These are phyloP conservation scores for Medicago ruthenica DNA, from an alignment of 306 rosid genomes.

Conservation along the genomic window DNA sequence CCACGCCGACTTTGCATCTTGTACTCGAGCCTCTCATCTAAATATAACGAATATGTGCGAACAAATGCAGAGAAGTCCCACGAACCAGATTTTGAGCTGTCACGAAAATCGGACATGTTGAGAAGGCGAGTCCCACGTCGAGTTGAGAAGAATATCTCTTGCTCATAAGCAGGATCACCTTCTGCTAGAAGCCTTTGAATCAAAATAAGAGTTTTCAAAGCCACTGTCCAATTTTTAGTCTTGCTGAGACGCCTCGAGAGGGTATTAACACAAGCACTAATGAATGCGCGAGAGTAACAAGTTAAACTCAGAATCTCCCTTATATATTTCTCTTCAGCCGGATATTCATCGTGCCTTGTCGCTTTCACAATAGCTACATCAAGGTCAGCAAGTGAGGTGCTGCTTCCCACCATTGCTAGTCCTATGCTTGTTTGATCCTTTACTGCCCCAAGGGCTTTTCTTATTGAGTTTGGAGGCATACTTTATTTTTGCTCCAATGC, in stretches of 20 bases:
- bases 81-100: conserved; percentile 51
- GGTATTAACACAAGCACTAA: conserved; percentile 75
- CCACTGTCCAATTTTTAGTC: conserved; percentile 84
- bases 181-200: conserved; percentile 75
- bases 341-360: conserved; percentile 81
- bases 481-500: neutral
- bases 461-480: conserved; percentile 74
- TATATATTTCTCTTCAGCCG: conserved; percentile 76
- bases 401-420: conserved; percentile 89
- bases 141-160: conserved; percentile 89
- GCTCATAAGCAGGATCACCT: conserved; percentile 97
- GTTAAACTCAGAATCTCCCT: conserved; percentile 88
- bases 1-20: conserved; percentile 89
- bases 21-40: conserved; percentile 86
- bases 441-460: conserved; percentile 86
- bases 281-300: conserved; percentile 75
- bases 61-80: conserved; percentile 90
- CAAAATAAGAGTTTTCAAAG: conserved; percentile 70
- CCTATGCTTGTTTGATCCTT: conserved; percentile 96
- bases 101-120: conserved; percentile 88
- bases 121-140: conserved; percentile 86
- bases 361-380: conserved; percentile 96
- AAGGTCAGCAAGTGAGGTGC: conserved; percentile 79
- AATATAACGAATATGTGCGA: conserved; percentile 77
- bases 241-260: conserved; percentile 81